Percentiles rank a stretch among this genome's conserved stretches.
phyloP scores from a whole-genome alignment of 2,329 filamentous ascomycete genomes.

The Graphiopsis chlorocephala region DNA sequence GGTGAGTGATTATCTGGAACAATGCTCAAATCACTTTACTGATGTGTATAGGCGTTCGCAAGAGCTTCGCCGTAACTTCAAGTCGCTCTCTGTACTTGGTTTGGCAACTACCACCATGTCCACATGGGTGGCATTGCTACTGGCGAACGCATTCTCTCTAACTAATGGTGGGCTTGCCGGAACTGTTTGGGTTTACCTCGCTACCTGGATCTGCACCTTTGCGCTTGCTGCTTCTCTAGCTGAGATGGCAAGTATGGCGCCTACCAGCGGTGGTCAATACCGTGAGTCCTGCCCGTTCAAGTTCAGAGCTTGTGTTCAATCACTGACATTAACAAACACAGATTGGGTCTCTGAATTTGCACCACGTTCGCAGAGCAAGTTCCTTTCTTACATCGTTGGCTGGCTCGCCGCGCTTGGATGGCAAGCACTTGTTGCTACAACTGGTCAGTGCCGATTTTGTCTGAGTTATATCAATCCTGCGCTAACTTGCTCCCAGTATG shows the following conservation, averaged over 20 bases:
- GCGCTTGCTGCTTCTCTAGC: slow-evolving; percentile 31
- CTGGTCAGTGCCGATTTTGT: not conserved
- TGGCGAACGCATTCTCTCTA: slow-evolving; percentile 30
- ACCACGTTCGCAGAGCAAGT: slow-evolving; percentile 28
- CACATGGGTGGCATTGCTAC: slow-evolving; percentile 31
- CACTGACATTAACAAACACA: not conserved
- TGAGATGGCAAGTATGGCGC: slow-evolving; percentile 35
- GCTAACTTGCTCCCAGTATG: not conserved
- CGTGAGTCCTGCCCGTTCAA: not conserved
- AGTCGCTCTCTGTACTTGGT: slow-evolving; percentile 27
- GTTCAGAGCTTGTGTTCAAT: not conserved
- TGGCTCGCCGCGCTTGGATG: slow-evolving; percentile 36
- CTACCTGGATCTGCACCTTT: slow-evolving; percentile 28
- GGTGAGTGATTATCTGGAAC: slow-evolving; percentile 1
- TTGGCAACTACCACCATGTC: slow-evolving; percentile 33
- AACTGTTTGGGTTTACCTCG: slow-evolving; percentile 33
- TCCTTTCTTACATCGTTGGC: slow-evolving; percentile 25
- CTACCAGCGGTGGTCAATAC: slow-evolving; percentile 33
- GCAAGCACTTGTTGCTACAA: slow-evolving; percentile 14
- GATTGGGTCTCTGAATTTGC: slow-evolving; percentile 35
- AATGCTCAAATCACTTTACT: not conserved
- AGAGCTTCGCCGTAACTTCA: slow-evolving; percentile 31
- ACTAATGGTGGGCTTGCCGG: slow-evolving; percentile 33
- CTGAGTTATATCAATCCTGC: not conserved
- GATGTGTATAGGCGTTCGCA: slow-evolving; percentile 22